Evolutionary conservation across 2,329 filamentous ascomycete species (phyloP), one percentile per base, ranked within the genome.

Genomic region (Xylaria sp.): DNA sequence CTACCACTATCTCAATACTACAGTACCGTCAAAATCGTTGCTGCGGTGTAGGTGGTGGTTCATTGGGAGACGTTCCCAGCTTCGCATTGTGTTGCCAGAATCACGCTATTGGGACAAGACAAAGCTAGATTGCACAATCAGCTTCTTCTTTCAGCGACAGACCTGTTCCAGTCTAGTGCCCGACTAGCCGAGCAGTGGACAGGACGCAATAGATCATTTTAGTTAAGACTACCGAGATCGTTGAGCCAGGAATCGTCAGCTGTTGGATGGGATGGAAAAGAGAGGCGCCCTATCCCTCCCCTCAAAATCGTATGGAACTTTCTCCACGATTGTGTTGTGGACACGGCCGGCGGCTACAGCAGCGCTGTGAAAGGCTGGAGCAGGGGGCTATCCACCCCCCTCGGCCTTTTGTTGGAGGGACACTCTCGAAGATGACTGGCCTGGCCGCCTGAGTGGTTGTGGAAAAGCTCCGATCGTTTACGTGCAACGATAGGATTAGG

Each of bases 311-410:
- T 75, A 71, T 72, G 72, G 74, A 73, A 73, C 70, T 70, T 73
- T 75, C 73, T 74, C 73, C 73, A 76, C 72, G 71, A 71, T 73
- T 65, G 66, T 66, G 73, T 67, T 71, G 70, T 76, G 71, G 73
- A 74, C 65, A 69, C 70, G 70, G 69, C 71, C 77, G 79, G 81
- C 82, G 83, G 81, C 78, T 82, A 82, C 78, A 82, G 79, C 67
- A 75, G 80, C 72, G 68, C 77, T 80, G 73, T 83, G 78, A 84
- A 82, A 82, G 82, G 82, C 78, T 77, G 75, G 74, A 69, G 66
- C 72, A 75, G 74, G 76, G 76, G 77, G 71, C 70, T 75, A 78
- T 77, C 77, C 74, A 71, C 71, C 71, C 65, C 73, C 64, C 61
- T 72, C 73, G 75, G 71, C 71, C 73, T 70, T 71, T 75, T 74